A percentile compares a stretch with the other conserved stretches of the same genome.
Evolutionary conservation across 2,329 filamentous ascomycete genomes (phyloP).

Genomic region (Chaetothyriales sp.): DNA sequence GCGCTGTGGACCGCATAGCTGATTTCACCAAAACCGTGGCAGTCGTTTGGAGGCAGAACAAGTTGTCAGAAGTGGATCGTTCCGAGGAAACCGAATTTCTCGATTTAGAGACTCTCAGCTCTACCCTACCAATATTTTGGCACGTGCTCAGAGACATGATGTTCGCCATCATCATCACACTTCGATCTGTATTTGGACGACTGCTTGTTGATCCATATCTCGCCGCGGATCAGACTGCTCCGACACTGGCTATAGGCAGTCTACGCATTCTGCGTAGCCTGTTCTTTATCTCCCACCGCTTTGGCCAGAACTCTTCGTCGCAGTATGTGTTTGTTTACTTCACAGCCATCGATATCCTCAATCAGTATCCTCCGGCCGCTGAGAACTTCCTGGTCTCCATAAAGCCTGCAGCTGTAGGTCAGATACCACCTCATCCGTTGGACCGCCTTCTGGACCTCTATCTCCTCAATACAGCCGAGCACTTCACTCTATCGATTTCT

Average conservation of each 20-base stretch:
- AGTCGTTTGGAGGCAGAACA: constrained; percentile 60
- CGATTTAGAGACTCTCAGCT: constrained; percentile 50
- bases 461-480: constrained; percentile 76
- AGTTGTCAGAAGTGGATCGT: constrained; percentile 58
- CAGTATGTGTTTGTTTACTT: constrained; percentile 76
- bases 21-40: constrained; percentile 53
- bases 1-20: constrained; percentile 46
- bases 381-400: constrained; percentile 55
- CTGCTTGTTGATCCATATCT: constrained; percentile 44
- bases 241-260: constrained; percentile 54
- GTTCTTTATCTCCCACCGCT: constrained; percentile 66
- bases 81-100: constrained; percentile 52
- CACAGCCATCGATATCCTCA: constrained; percentile 66
- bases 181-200: constrained; percentile 61
- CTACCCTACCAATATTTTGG: constrained; percentile 60
- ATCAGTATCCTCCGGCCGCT: constrained; percentile 53
- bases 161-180: constrained; percentile 59
- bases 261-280: constrained; percentile 63
- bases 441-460: constrained; percentile 69
- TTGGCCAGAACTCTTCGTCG: constrained; percentile 61
- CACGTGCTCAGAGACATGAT: constrained; percentile 60
- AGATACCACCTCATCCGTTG: constrained; percentile 50
- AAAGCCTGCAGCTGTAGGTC: constrained; percentile 39
- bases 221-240: constrained; percentile 44
- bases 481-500: constrained; percentile 59